Evolutionary conservation across 2,329 filamentous ascomycete genomes (phyloP), one percentile per base, ranked within the genome.

Genomic region (Fusarium penzigii): DNA sequence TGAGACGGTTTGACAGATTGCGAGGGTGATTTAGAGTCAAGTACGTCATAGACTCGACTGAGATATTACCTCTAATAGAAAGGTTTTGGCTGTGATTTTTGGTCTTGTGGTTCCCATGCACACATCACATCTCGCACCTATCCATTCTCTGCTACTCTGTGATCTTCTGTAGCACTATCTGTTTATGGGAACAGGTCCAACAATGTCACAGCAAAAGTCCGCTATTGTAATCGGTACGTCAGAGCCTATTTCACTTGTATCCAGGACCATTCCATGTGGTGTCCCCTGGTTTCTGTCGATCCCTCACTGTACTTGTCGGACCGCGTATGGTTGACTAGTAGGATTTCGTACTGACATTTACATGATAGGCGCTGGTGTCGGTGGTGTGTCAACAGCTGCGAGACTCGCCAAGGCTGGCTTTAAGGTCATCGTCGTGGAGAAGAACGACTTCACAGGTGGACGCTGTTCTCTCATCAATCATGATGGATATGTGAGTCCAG

Each of bases 391-490:
- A n/a, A 84, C 84, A 2, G 86, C 88, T 51, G 87, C 88, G 2
- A 83, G 88, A 42, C 80, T 91, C 11, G 85, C 86, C 45, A 86
- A 86, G 65, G 81, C 86, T 2, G 88, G 88, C 39, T 85, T 87
- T 67, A 68, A 78, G 34, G 88, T 91, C n/a, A 90, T 86, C 0
- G 85, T 91, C 2, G 72, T 91, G n/a, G 88, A 92, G 70, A 90
- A 90, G 75, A 90, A 91, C 65, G 73, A 74, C 51, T 89, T 88
- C 67, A 86, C 84, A 0, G 88, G 88, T 42, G 88, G 88, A 5
- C 77, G 88, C 49, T 91, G 87, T 70, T 87, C 83, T 42, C 71
- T 90, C 25, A 78, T 90, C 38, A 73, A 81, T 47, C 73, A 81
- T 52, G 72, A 81, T 44, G 84, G 81, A 49, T 84, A 65, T 29